Evolutionary conservation across 768 basidiomycete species (phyloP).

Genomic region (Kwoniella dendrophila): DNA sequence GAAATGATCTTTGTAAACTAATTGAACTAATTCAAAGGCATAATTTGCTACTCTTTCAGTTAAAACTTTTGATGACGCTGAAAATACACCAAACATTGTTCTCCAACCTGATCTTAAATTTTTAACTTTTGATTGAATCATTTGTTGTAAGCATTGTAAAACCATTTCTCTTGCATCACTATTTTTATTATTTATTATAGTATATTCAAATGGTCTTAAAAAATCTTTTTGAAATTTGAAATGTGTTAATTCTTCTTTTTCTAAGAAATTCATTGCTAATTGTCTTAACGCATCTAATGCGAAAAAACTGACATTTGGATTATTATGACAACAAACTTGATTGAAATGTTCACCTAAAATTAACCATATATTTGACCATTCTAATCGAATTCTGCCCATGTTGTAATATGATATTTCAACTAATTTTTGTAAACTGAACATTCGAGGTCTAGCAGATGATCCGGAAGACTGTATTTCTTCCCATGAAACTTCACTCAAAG

Average conservation of each 20-base stretch:
- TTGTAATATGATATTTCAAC: slow-evolving; percentile 99
- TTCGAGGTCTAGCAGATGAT: slow-evolving; percentile 84
- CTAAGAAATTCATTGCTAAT: slow-evolving; percentile 95
- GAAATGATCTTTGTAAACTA: slow-evolving; percentile 89
- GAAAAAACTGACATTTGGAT: slow-evolving; percentile 93
- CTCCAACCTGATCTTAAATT: slow-evolving; percentile 98
- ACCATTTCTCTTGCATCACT: slow-evolving; percentile 97
- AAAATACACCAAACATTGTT: slow-evolving; percentile 98
- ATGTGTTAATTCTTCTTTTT: slow-evolving; percentile 95
- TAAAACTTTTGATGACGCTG: slow-evolving; percentile 88
- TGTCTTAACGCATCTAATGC: slow-evolving; percentile 95
- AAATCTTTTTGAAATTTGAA: slow-evolving; percentile 99
- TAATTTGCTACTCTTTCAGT: slow-evolving; percentile 93
- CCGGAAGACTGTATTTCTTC: slow-evolving; percentile 98
- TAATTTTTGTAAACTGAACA: slow-evolving; percentile 96
- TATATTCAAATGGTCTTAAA: slow-evolving; percentile 94
- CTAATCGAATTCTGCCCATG: slow-evolving; percentile 95
- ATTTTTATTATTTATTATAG: slow-evolving; percentile 94
- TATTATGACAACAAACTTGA: slow-evolving; percentile 96
- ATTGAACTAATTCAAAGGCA: slow-evolving; percentile 93
- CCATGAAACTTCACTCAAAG: slow-evolving; percentile 96
- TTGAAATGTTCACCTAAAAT: slow-evolving; percentile 99
- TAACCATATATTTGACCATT: slow-evolving; percentile 98
- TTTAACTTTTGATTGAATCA: slow-evolving; percentile 91
- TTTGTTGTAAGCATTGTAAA: slow-evolving; percentile 95